Percentiles rank a stretch among this genome's conserved stretches.
Conservation (phyloP, 495 filamentous ascomycete species). For the Neurospora hispaniola region DNA sequence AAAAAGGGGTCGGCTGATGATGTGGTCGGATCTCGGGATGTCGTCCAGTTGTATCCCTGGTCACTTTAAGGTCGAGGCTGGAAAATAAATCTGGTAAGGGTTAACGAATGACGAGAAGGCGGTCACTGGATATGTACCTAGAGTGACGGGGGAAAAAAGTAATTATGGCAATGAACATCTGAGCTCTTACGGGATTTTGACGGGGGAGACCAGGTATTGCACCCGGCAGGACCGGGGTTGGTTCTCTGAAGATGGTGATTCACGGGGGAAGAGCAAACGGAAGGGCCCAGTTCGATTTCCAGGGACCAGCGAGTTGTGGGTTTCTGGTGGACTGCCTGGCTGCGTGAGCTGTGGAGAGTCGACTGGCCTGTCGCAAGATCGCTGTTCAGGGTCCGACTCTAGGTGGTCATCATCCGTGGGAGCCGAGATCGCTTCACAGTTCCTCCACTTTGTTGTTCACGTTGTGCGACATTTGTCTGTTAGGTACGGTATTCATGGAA, state of each 20-base stretch:
- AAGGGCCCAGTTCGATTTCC: neutral
- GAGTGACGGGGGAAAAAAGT: neutral
- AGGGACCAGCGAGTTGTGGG: neutral
- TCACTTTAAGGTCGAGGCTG: neutral
- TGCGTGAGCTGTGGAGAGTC: neutral
- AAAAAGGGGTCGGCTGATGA: neutral
- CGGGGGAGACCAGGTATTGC: neutral
- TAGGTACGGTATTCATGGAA: neutral
- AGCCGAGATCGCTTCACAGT: neutral
- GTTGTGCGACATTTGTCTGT: neutral
- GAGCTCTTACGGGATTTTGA: neutral
- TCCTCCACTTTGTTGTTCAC: neutral
- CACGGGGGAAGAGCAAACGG: neutral
- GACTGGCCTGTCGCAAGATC: neutral
- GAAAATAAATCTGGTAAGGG: neutral
- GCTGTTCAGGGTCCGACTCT: neutral
- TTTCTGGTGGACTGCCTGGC: neutral
- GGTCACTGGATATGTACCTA: neutral
- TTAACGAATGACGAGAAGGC: neutral
- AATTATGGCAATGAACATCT: neutral
- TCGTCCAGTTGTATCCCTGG: neutral
- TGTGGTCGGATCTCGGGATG: neutral
- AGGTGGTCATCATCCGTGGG: neutral
- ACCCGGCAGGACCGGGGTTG: neutral
- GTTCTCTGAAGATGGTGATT: neutral